Conservation (phyloP, 1,284 basidiomycete genomes). For the Ganoderma sinense region DNA sequence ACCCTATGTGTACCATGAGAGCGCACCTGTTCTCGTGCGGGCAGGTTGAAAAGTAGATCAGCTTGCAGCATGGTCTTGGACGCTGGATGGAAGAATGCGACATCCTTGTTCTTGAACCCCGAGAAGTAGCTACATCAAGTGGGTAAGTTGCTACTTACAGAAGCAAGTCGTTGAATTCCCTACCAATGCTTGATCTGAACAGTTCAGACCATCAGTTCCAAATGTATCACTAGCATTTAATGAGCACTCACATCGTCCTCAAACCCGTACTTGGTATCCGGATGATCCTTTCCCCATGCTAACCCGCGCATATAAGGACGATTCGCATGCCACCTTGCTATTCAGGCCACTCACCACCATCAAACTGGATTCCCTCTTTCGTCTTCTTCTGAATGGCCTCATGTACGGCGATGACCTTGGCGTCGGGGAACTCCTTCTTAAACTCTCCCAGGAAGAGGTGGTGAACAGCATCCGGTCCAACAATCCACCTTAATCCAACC, state of each 20-base stretch:
- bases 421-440: constrained; percentile 80
- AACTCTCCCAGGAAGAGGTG: constrained; percentile 74
- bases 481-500: constrained; percentile 59
- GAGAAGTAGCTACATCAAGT: constrained; percentile 71
- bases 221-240: background rate
- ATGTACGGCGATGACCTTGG: constrained; percentile 76
- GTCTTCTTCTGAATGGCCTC: constrained; percentile 56
- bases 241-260: constrained; percentile 74
- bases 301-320: constrained; percentile 22
- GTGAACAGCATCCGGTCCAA: constrained; percentile 72
- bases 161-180: constrained; percentile 7
- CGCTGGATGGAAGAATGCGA: constrained; percentile 86
- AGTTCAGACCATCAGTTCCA: background rate
- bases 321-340: background rate
- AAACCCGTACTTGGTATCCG: constrained; percentile 74
- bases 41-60: constrained; percentile 92
- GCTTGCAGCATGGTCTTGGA: constrained; percentile 87
- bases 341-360: constrained; percentile 58
- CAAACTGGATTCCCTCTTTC: constrained; percentile 50
- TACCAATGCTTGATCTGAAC: constrained; percentile 65
- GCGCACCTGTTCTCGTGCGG: constrained; percentile 82
- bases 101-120: constrained; percentile 86
- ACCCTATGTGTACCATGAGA: background rate
- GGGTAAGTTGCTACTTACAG: too few species aligned
- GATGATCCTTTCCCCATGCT: constrained; percentile 14